Conservation (phyloP, 345 rosid genomes). For the Acer yangbiense region DNA sequence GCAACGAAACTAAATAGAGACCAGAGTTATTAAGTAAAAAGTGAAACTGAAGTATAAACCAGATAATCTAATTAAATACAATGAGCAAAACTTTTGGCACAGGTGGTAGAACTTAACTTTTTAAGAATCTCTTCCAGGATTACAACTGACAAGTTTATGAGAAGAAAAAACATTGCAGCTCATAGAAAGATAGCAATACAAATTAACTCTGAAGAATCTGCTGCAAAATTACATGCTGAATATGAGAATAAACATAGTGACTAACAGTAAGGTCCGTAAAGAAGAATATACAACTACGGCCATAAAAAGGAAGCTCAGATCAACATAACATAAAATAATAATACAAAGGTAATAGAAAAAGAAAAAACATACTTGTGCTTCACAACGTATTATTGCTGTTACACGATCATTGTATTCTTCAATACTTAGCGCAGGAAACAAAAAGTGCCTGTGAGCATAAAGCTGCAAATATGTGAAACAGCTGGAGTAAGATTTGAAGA, state of each 20-base stretch:
- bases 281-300: no score
- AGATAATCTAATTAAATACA: no score
- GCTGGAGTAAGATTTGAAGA: constrained; percentile 7
- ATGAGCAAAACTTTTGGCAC: no score
- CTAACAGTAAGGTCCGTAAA: no score
- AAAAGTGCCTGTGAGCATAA: constrained; percentile 84
- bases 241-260: not conserved
- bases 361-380: constrained; percentile 68
- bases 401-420: constrained; percentile 83
- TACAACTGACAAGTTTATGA: no score
- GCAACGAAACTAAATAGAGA: no score
- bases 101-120: no score
- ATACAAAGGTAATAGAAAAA: not conserved
- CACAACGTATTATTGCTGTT: constrained; percentile 81
- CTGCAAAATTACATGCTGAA: not conserved
- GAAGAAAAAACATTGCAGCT: no score
- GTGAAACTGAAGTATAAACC: no score
- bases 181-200: no score
- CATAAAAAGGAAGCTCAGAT: not conserved
- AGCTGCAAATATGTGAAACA: constrained; percentile 50
- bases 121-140: no score
- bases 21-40: no score
- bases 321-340: not conserved
- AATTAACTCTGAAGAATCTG: not conserved
- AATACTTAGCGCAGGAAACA: constrained; percentile 74